Evolutionary conservation across 768 basidiomycete species (phyloP), one percentile per base, ranked within the genome.

Genomic region (Termitomyces sp.): DNA sequence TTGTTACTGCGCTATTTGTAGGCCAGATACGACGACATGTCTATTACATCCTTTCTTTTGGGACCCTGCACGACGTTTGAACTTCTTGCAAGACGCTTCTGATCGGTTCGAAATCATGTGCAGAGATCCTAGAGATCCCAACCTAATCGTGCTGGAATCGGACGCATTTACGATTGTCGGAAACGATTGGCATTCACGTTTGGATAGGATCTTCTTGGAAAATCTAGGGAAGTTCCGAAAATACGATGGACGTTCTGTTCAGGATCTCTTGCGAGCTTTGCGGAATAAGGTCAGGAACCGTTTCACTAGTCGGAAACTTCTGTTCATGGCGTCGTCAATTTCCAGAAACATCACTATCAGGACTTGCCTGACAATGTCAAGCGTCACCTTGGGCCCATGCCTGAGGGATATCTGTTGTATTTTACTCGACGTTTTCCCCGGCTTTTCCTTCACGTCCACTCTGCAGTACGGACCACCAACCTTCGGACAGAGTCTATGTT

Each of bases 21-120:
- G 96, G 67, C 97, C 95, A 1, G 89, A 95, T 63, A 96, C 95
- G 7, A 84, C 83, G 13, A 84, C 84, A n/a, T 91, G 89, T 71
- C 79, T 98, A 20, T 75, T 90, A 22, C 96, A 98, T 74, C 97
- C 97, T 0, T 96, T 91, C 79, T 99, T 98, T 78, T 99, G 97
- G 97, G 88, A 94, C 56, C 76, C 95, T 0, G 87, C 81, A 8
- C 85, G 89, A 58, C 83, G 96, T 44, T 76, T 99, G 5, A 86
- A 83, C 53, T 99, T 99, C 81, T 78, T 99, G n/a, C 95, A 96
- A 72, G 97, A 98, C 62, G 93, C 95, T 0, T 97, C 95, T 0
- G 96, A 98, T 72, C 85, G 95, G 5, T 99, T 98, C 71, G 97
- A 98, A 73, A 95, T 95, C 69, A 96, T 98, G 93, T 91, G 88